Percentiles rank a stretch among this genome's conserved stretches.
These are phyloP conservation scores for Calocybe cyanea DNA, from an alignment of 768 basidiomycete species.

Conservation along the genomic window DNA sequence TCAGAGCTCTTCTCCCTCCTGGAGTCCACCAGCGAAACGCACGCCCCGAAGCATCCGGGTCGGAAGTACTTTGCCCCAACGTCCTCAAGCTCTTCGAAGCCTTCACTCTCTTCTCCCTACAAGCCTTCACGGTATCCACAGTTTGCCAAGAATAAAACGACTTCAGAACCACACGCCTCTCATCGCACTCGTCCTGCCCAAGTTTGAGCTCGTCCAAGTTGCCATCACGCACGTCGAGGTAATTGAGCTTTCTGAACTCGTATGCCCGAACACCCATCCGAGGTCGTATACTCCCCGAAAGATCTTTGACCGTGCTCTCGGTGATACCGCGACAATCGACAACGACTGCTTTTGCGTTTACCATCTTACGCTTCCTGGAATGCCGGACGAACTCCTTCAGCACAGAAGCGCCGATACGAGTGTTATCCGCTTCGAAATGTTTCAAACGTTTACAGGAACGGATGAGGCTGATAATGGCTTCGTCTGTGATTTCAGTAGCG, in stretches of 20 bases:
- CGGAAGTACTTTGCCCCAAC: conserved; percentile 34
- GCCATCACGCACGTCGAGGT: conserved; percentile 67
- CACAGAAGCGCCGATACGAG: conserved; percentile 58
- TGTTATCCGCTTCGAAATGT: conserved; percentile 77
- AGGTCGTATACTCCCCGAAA: conserved; percentile 56
- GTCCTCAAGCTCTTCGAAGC: conserved; percentile 39
- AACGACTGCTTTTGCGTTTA: conserved; percentile 57
- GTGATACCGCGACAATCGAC: conserved; percentile 74
- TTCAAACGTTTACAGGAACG: conserved; percentile 56
- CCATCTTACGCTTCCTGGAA: conserved; percentile 41
- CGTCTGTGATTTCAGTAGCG: conserved; percentile 60
- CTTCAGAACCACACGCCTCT: conserved; percentile 69
- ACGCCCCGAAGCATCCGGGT: conserved; percentile 20
- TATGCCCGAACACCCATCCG: conserved; percentile 72
- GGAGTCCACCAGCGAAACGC: conserved; percentile 54
- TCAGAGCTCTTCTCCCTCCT: conserved; percentile 33
- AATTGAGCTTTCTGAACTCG: conserved; percentile 65
- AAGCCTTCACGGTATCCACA: conserved; percentile 69
- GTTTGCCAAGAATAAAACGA: conserved; percentile 86
- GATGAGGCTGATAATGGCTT: conserved; percentile 61
- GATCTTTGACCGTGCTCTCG: conserved; percentile 60
- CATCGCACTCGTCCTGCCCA: conserved; percentile 82
- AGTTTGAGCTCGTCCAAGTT: conserved; percentile 58
- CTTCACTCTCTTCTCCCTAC: conserved; percentile 66
- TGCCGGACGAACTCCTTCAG: conserved; percentile 66